Base-by-base conservation (phyloP, 352 stramenopile genomes). In the Globisporangium carolinianum region DNA sequence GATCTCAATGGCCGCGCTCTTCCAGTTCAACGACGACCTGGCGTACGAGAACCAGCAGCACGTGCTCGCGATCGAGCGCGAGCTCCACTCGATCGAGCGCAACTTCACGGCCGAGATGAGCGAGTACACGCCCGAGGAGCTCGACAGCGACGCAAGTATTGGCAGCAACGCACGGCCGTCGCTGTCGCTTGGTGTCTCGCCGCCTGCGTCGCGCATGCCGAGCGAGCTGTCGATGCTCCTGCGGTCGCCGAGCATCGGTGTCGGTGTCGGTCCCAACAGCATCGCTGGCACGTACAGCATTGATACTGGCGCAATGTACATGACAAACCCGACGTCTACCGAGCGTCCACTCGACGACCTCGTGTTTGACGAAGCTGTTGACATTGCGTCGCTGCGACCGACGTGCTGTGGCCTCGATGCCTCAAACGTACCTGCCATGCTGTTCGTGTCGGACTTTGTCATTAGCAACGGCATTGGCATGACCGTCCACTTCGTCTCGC, bases 1-100 rank as follows among this genome's bases (percentile, higher is more conserved):
- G 12, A 50, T 87, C 15, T 68, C 76, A 14, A 69, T 95, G 62
- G 47, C 86, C 0, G 15, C 84, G 24, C 62, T 96, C 7, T 91
- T 94, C 53, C 68, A 76, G 53, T 86, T 96, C 59, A 76, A 91
- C 55, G 86, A 96, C 57, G 85, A 91, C 62, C 52, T 79, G 15
- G 77, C 86, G 7, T 84, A 73, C 46, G 81, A 92, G 61, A 88
- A 87, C 55, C 65, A 82, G 12, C 63, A 79, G 60, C 68, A 76
- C 15, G 61, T 80, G 41, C 46, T 86, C 9, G 69, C 62, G 0
- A 67, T 88, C 35, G 82, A 92, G 60, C 72, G 73, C 5, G 76
- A 90, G 38, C 55, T 85, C 14, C 63, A 67, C 58, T 87, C 83
- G 3, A 91, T 91, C 45, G 76, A 75, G 37, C 72, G 76, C 17